Evolutionary conservation across 129 eudicot species (phyloP).

Genomic region (Logfia minima): DNA sequence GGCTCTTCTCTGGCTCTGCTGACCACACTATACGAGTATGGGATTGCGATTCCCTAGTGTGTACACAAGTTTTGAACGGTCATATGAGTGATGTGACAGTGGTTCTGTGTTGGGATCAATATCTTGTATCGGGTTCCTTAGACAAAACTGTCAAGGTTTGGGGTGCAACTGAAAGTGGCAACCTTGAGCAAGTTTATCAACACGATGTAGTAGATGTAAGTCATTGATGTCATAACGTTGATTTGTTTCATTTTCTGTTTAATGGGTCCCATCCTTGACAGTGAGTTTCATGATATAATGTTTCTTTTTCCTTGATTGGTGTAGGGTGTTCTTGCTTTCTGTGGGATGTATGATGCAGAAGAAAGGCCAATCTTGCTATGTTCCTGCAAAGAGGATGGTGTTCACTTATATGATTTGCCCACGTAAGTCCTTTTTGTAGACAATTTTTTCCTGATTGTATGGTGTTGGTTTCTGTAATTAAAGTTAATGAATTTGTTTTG

Average conservation of each 20-base stretch:
- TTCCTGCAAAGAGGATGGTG: slow-evolving; percentile 53
- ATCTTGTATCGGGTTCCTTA: slow-evolving; percentile 56
- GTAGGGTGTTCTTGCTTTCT: slow-evolving; percentile 58
- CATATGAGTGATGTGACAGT: slow-evolving; percentile 52
- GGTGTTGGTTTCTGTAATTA: not conserved
- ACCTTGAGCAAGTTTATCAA: slow-evolving; percentile 45
- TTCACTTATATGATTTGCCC: slow-evolving; percentile 65
- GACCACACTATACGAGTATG: slow-evolving; percentile 66
- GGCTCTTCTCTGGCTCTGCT: slow-evolving; percentile 64
- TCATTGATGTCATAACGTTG: not conserved
- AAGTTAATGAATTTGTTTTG: not conserved
- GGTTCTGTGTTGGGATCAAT: slow-evolving; percentile 64
- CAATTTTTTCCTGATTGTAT: not conserved
- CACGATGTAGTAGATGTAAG: slow-evolving; percentile 57
- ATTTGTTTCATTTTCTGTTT: not conserved
- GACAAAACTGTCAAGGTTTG: slow-evolving; percentile 63
- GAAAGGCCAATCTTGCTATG: slow-evolving; percentile 53
- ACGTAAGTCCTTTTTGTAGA: slow-evolving; percentile 43
- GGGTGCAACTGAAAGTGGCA: slow-evolving; percentile 60
- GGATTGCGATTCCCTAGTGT: slow-evolving; percentile 49
- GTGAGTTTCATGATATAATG: not conserved
- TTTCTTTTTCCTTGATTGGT: slow-evolving; percentile 2
- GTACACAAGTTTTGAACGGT: slow-evolving; percentile 44
- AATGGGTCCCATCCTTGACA: not conserved
- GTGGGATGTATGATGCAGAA: slow-evolving; percentile 59